phyloP scores from a whole-genome alignment of 257 asterid genomes.

The Gynochthodes officinalis region DNA sequence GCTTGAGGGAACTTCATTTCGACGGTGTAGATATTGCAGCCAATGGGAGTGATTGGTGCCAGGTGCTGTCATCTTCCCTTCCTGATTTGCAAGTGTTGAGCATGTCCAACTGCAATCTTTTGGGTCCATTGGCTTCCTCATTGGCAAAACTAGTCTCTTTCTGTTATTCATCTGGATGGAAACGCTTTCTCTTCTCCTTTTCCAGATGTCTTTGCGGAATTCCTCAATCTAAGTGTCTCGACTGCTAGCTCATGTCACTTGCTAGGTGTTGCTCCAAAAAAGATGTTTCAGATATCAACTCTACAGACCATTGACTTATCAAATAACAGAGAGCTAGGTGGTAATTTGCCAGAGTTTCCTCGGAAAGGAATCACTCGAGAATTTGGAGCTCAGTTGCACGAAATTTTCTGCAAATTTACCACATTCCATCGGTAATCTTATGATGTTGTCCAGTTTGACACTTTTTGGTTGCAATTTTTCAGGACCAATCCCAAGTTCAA shows the following conservation, averaged over 20 bases:
- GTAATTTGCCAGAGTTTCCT: slow-evolving; percentile 55
- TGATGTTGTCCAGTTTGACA: slow-evolving; percentile 34
- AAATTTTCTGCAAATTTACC: slow-evolving; percentile 47
- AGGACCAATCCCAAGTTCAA: slow-evolving; percentile 48
- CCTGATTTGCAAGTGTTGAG: slow-evolving; percentile 32
- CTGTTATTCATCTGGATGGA: slow-evolving; percentile 40
- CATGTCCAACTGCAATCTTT: slow-evolving; percentile 22
- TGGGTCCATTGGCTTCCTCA: slow-evolving; percentile 28
- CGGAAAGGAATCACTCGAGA: slow-evolving; percentile 37
- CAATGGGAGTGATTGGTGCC: slow-evolving; percentile 19
- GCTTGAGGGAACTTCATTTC: slow-evolving; percentile 36
- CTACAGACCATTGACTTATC: slow-evolving; percentile 38
- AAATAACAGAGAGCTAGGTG: slow-evolving; percentile 39
- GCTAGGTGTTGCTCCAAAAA: slow-evolving; percentile 37
- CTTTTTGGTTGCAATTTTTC: slow-evolving; percentile 39
- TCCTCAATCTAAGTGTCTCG: slow-evolving; percentile 32
- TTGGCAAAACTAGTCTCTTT: slow-evolving; percentile 39
- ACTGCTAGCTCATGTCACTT: slow-evolving; percentile 33
- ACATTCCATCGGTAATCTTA: slow-evolving; percentile 42
- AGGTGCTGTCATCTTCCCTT: slow-evolving; percentile 25
- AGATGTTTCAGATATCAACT: slow-evolving; percentile 40
- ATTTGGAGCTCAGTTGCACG: slow-evolving; percentile 36
- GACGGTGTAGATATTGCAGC: slow-evolving; percentile 35
- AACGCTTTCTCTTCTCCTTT: slow-evolving; percentile 36
- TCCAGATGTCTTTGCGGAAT: slow-evolving; percentile 37